Evolutionary conservation across 257 asterid genomes (phyloP).

Genomic region (Anisodus acutangulus): DNA sequence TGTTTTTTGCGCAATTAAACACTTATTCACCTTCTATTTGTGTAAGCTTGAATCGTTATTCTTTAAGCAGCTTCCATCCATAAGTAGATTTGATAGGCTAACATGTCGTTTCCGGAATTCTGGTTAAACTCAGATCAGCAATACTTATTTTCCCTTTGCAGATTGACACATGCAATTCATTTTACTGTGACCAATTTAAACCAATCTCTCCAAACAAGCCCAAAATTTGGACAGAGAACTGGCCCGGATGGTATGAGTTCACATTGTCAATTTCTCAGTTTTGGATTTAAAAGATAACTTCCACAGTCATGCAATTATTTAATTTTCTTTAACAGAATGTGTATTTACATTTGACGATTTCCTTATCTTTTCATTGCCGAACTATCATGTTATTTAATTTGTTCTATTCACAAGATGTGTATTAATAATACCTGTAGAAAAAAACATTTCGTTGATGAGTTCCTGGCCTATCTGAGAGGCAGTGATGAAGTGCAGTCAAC

Average conservation of each 20-base stretch:
- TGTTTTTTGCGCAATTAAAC: background rate
- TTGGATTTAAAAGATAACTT: background rate
- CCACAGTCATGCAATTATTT: background rate
- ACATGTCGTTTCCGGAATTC: background rate
- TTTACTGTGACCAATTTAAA: conserved; percentile 84
- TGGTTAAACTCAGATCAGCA: conserved; percentile 30
- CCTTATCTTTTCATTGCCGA: background rate
- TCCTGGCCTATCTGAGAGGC: background rate
- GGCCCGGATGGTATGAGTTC: conserved; percentile 86
- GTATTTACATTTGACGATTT: conserved; percentile 9
- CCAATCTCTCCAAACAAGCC: conserved; percentile 80
- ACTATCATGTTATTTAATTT: background rate
- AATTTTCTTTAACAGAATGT: background rate
- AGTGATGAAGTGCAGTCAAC: background rate
- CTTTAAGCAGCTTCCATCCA: conserved; percentile 5
- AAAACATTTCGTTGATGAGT: conserved; percentile 18
- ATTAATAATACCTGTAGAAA: background rate
- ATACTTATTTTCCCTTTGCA: conserved; percentile 40
- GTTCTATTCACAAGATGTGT: background rate
- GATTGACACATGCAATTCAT: conserved; percentile 92
- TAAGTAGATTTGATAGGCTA: background rate
- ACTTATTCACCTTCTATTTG: background rate
- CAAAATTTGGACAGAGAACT: conserved; percentile 93
- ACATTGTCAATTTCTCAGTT: background rate
- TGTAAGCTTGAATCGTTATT: background rate